Evolutionary conservation across 1,284 basidiomycete genomes (phyloP).

Genomic region (Polyporus tsugae): DNA sequence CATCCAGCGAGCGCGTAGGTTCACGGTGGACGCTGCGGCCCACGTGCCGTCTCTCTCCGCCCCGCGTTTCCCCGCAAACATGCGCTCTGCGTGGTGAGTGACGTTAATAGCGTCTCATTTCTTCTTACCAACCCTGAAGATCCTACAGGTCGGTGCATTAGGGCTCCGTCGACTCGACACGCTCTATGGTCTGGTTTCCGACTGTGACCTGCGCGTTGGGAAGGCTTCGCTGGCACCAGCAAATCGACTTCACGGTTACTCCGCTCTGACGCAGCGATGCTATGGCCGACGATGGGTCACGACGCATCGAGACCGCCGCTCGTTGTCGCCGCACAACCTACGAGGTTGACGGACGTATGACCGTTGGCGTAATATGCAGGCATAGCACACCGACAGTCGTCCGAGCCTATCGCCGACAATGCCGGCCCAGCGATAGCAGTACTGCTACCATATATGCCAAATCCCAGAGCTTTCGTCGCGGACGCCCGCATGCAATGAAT

Average conservation of each 20-base stretch:
- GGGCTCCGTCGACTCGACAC: not conserved
- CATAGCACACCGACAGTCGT: not conserved
- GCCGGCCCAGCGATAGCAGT: not conserved
- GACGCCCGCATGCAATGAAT: not conserved
- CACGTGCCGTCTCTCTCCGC: not conserved
- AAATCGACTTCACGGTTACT: not conserved
- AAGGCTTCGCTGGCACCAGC: not conserved
- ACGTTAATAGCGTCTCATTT: conserved; percentile 1
- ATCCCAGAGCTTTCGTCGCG: not conserved
- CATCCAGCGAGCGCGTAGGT: not conserved
- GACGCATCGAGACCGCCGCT: not conserved
- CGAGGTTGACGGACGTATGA: not conserved
- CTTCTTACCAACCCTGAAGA: conserved; percentile 12
- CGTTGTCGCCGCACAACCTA: conserved; percentile 4
- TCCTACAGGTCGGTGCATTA: not conserved
- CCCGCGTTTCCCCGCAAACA: conserved; percentile 10
- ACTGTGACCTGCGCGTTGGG: not conserved
- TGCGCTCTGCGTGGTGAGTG: not conserved
- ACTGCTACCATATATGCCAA: not conserved
- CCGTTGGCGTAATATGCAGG: not conserved
- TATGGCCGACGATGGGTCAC: not conserved
- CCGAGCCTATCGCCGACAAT: not conserved
- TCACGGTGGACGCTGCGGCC: not conserved
- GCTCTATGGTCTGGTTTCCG: not conserved
- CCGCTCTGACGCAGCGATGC: conserved; percentile 1